Evolutionary conservation across 495 filamentous ascomycete genomes (phyloP).

Genomic region (Umbilicaria muhlenbergii): DNA sequence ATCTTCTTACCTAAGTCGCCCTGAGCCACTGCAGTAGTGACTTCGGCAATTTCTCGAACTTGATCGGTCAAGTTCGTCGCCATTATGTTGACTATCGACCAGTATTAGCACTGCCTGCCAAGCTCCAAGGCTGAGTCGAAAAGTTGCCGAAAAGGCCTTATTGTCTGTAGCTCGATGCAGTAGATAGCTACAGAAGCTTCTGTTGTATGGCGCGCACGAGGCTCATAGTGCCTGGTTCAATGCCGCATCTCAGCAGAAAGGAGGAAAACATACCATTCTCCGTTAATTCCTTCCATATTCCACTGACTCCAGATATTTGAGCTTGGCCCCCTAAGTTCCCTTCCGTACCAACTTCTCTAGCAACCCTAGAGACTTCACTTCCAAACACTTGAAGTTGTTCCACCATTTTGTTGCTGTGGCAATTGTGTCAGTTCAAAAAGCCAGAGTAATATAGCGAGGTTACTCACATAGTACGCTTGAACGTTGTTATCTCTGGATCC

Average conservation of each 20-base stretch:
- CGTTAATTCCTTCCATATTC: conserved; percentile 96
- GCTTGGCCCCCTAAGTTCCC: conserved; percentile 95
- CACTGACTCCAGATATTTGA: conserved; percentile 84
- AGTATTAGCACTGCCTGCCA: conserved; percentile 13
- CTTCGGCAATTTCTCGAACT: conserved; percentile 92
- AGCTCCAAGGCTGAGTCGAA: background rate
- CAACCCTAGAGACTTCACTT: conserved; percentile 90
- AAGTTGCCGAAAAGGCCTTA: background rate
- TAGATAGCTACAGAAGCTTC: conserved; percentile 7
- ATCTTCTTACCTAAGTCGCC: conserved; percentile 96
- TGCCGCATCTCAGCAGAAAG: background rate
- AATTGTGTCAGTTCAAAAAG: background rate
- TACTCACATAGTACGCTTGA: conserved; percentile 63
- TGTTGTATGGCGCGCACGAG: background rate
- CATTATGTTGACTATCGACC: conserved; percentile 78
- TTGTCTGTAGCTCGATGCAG: background rate
- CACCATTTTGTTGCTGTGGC: conserved; percentile 84
- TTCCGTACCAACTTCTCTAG: conserved; percentile 94
- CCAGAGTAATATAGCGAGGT: background rate
- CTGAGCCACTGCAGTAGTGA: conserved; percentile 92
- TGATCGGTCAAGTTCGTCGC: conserved; percentile 71
- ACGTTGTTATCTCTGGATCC: conserved; percentile 98
- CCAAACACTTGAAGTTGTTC: conserved; percentile 96
- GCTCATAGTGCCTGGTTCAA: background rate
- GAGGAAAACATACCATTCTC: conserved; percentile 55